Evolutionary conservation across 768 basidiomycete species (phyloP).

Genomic region (Boletus sp.): DNA sequence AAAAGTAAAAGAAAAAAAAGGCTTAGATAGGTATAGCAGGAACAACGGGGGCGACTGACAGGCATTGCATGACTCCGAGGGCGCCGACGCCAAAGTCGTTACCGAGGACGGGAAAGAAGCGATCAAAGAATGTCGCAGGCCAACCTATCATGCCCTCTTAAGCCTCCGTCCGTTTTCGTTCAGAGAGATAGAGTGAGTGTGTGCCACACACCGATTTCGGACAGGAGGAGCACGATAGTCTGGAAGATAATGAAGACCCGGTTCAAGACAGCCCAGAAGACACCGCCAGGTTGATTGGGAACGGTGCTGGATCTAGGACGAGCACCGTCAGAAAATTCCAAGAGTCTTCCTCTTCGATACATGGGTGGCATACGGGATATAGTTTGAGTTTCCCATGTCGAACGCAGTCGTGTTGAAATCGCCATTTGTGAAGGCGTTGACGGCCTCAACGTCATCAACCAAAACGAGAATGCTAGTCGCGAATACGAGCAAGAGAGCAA

Average conservation of each 20-base stretch:
- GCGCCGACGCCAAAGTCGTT: conserved; percentile 81
- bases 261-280: conserved; percentile 88
- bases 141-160: conserved; percentile 41
- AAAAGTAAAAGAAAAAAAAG: background rate
- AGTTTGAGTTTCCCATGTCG: conserved; percentile 61
- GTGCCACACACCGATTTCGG: conserved; percentile 37
- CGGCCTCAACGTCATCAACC: conserved; percentile 71
- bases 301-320: conserved; percentile 66
- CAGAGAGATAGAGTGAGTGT: background rate
- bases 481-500: conserved; percentile 78
- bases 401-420: conserved; percentile 37
- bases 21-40: background rate
- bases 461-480: conserved; percentile 69
- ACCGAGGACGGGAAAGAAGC: conserved; percentile 91
- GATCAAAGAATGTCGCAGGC: conserved; percentile 75
- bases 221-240: conserved; percentile 62
- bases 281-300: conserved; percentile 90
- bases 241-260: conserved; percentile 84
- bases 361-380: conserved; percentile 62
- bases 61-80: conserved; percentile 81
- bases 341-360: background rate
- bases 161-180: background rate
- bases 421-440: conserved; percentile 56
- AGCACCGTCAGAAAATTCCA: background rate
- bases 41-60: conserved; percentile 45